A percentile compares a stretch with the other conserved stretches of the same genome.
Evolutionary conservation across 441 rosid species (phyloP).

Genomic region (Manihot esculenta): DNA sequence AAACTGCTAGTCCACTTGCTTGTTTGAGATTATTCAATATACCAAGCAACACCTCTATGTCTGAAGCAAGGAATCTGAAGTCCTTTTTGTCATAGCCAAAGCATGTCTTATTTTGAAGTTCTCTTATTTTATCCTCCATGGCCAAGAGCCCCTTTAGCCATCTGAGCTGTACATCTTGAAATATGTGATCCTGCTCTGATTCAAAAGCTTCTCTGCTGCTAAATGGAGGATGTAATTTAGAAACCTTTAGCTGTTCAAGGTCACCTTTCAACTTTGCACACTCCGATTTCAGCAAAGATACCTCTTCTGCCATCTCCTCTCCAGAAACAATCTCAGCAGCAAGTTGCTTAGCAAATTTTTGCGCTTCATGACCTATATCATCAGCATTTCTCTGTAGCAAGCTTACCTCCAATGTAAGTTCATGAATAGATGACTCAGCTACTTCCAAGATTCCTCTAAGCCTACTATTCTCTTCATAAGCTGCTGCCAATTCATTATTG

Average conservation of each 20-base stretch:
- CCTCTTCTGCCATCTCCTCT: slow-evolving; percentile 73
- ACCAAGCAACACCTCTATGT: slow-evolving; percentile 61
- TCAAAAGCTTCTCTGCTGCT: slow-evolving; percentile 30
- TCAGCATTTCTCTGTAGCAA: slow-evolving; percentile 71
- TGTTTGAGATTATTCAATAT: slow-evolving; percentile 73
- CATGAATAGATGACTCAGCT: slow-evolving; percentile 74
- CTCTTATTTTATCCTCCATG: slow-evolving; percentile 74
- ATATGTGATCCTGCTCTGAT: slow-evolving; percentile 38
- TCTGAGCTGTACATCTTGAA: slow-evolving; percentile 51
- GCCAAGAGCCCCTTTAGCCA: slow-evolving; percentile 70
- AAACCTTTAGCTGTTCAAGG: slow-evolving; percentile 48
- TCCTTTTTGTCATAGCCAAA: slow-evolving; percentile 71
- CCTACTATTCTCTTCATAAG: slow-evolving; percentile 73
- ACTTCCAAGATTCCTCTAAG: slow-evolving; percentile 81
- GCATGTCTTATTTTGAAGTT: slow-evolving; percentile 68
- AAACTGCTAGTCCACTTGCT: slow-evolving; percentile 52
- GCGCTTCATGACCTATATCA: slow-evolving; percentile 73
- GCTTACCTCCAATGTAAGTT: slow-evolving; percentile 74
- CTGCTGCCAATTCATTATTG: slow-evolving; percentile 61
- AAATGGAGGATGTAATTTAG: slow-evolving; percentile 39
- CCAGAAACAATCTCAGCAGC: slow-evolving; percentile 86
- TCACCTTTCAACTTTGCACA: slow-evolving; percentile 75
- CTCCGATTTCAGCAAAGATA: slow-evolving; percentile 75
- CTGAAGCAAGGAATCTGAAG: slow-evolving; percentile 50
- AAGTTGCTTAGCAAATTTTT: slow-evolving; percentile 69